Evolutionary conservation across 345 rosid genomes (phyloP).

Genomic region (Kernera saxatilis): DNA sequence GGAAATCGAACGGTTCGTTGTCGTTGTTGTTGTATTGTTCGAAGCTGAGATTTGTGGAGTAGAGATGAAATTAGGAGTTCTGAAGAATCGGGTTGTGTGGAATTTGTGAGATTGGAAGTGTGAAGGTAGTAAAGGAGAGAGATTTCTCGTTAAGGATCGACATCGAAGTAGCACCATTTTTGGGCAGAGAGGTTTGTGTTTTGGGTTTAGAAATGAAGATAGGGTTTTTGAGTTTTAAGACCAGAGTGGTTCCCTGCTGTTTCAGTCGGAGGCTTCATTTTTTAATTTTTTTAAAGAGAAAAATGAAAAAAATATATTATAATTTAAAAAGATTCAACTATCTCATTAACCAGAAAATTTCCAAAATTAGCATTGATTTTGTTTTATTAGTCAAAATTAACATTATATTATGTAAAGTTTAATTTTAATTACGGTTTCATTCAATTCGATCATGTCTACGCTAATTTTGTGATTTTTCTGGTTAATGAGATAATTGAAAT

Average conservation of each 20-base stretch:
- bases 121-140: conserved; percentile 12
- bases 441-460: no score
- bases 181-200: not conserved
- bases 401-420: no score
- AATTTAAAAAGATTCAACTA: no score
- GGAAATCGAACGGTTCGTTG: conserved; percentile 38
- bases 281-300: no score
- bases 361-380: no score
- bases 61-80: not conserved
- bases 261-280: no score
- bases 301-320: no score
- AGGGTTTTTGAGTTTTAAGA: conserved; percentile 13
- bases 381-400: no score
- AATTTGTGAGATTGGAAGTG: conserved; percentile 1
- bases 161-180: conserved; percentile 24
- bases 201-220: conserved; percentile 7
- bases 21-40: conserved; percentile 15
- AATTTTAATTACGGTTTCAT: no score
- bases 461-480: no score
- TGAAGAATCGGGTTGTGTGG: conserved; percentile 4
- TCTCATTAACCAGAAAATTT: no score
- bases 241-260: not conserved
- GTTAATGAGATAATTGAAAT: no score
- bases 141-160: conserved; percentile 18
- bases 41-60: conserved; percentile 17